A percentile compares a stretch with the other conserved stretches of the same genome.
Conservation (phyloP, 192 early-diverging fungal species). For the Gryganskiella cystojenkinii region DNA sequence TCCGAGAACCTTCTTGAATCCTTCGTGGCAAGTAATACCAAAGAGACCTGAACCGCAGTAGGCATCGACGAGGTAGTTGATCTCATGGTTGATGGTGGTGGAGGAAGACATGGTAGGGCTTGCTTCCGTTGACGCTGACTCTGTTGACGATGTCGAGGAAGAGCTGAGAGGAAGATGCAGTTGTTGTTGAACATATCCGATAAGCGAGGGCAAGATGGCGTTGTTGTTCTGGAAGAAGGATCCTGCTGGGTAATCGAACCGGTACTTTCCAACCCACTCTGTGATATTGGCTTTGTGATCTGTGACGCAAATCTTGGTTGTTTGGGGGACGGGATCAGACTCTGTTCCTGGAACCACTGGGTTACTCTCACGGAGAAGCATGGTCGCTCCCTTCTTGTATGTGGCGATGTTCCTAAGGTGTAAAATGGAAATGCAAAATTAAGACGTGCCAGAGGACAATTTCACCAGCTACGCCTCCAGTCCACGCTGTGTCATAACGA, state of each 20-base stretch:
- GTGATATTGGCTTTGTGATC: constrained; percentile 66
- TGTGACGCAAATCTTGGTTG: constrained; percentile 61
- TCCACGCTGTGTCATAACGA: neutral
- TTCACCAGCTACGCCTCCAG: too few relatives aligned
- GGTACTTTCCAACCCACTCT: constrained; percentile 64
- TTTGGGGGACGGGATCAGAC: constrained; percentile 26
- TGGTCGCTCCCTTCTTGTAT: constrained; percentile 67
- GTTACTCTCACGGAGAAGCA: constrained; percentile 69
- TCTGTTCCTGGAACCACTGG: constrained; percentile 43
- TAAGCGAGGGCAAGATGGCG: constrained; percentile 71
- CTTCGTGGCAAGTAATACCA: constrained; percentile 68
- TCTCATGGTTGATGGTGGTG: constrained; percentile 32
- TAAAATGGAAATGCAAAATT: neutral
- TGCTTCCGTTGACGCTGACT: neutral
- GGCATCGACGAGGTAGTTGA: constrained; percentile 70
- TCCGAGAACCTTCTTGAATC: constrained; percentile 72
- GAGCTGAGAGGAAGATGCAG: constrained; percentile 52
- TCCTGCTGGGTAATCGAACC: constrained; percentile 71
- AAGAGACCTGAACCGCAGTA: constrained; percentile 82
- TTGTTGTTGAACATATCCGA: constrained; percentile 69
- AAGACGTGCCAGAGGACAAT: too few relatives aligned
- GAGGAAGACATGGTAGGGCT: neutral
- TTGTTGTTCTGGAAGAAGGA: constrained; percentile 80
- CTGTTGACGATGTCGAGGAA: constrained; percentile 1
- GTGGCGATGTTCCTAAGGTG: constrained; percentile 55